Base-by-base conservation (phyloP, 257 asterid species). In the Avicennia marina region DNA sequence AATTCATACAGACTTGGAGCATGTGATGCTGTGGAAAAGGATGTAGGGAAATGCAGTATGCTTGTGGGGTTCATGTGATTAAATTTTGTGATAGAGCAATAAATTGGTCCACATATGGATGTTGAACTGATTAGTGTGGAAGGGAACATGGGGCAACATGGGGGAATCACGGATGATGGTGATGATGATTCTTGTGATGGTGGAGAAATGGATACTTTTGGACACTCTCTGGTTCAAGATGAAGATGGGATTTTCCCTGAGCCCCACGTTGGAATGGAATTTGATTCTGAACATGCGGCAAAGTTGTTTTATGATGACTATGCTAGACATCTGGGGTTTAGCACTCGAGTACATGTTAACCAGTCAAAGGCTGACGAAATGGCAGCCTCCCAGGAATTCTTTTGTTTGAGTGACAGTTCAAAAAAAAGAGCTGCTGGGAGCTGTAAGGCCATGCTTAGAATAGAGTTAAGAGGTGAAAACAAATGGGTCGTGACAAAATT, bases 211-310 rank as follows among this genome's bases (percentile, higher is more conserved):
- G 79, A 72, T 58, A 69, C 66, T 20, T 70, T 49, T 7, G 74
- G 79, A 53, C 58, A 69, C 40, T 72, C 81, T 20, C 50, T 72
- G 9, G 53, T 62, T 53, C 72, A 54, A 66, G 75, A 71, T 46
- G 82, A 50, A 45, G 67, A 70, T 54, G 72, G 69, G 62, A 50
- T 34, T 38, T 62, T 64, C 34, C 60, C 63, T 0, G 86, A 80
- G 75, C 96, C 94, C 2, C 71, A 65, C 56, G 66, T 83, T 12
- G 96, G 96, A 39, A 80, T 84, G 91, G 84, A 80, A 69, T 87
- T 82, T 56, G 79, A 69, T 53, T 84, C 96, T 3, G 87, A 71
- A 61, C 62, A 78, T 61, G 81, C 78, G 10, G 94, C 91, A 19
- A 81, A 70, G 73, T 63, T 27, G 20, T 82, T 84, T 66, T 87